These are phyloP conservation scores for Fusarium sambucinum DNA, from an alignment of 2,329 filamentous ascomycete genomes.

Conservation along the genomic window DNA sequence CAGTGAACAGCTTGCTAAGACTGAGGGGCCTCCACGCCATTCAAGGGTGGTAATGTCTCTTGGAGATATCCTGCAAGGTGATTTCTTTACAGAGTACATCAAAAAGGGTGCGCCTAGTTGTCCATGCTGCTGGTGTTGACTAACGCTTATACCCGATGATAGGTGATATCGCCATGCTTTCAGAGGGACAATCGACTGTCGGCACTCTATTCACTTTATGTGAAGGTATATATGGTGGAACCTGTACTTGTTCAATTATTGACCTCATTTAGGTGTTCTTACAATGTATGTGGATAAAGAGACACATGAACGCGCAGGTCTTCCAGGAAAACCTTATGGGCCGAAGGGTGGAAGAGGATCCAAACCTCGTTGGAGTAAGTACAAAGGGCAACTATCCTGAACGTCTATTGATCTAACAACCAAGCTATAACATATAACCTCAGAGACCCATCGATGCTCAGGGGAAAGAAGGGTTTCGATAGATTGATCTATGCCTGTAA, in stretches of 20 bases:
- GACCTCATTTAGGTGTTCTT: slow-evolving; percentile 68
- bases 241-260: slow-evolving; percentile 6
- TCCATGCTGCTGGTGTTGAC: not conserved
- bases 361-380: slow-evolving; percentile 80
- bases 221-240: slow-evolving; percentile 65
- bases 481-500: slow-evolving; percentile 81
- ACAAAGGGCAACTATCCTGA: not conserved
- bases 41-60: slow-evolving; percentile 79
- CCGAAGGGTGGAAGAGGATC: slow-evolving; percentile 68
- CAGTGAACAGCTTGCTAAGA: slow-evolving; percentile 62
- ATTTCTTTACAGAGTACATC: slow-evolving; percentile 87
- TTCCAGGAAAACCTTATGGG: slow-evolving; percentile 77
- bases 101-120: slow-evolving; percentile 71
- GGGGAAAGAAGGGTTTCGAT: slow-evolving; percentile 86
- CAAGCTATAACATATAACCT: slow-evolving; percentile 83
- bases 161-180: slow-evolving; percentile 88
- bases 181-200: slow-evolving; percentile 76
- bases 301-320: slow-evolving; percentile 83
- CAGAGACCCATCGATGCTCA: slow-evolving; percentile 78
- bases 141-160: not conserved
- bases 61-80: slow-evolving; percentile 75
- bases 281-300: slow-evolving; percentile 83
- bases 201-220: slow-evolving; percentile 79
- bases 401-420: slow-evolving; percentile 43
- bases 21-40: slow-evolving; percentile 62